Evolutionary conservation across 2,329 filamentous ascomycete genomes (phyloP).

Genomic region (Fusarium torreyae): DNA sequence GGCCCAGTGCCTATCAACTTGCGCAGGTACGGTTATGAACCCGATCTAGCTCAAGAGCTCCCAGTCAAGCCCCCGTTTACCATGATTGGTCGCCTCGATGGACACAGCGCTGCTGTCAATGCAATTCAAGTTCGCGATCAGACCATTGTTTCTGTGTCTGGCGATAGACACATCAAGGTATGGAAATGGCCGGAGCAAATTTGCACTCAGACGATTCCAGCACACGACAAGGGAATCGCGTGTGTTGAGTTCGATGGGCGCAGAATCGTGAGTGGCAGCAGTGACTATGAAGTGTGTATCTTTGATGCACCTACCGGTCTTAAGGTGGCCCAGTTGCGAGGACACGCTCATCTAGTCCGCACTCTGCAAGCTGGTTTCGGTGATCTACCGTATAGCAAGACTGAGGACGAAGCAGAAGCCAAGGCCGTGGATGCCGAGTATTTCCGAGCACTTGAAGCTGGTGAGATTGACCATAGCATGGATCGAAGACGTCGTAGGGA

Average conservation of each 20-base stretch:
- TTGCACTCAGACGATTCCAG: constrained; percentile 83
- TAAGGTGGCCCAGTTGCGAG: constrained; percentile 88
- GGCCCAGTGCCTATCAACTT: constrained; percentile 68
- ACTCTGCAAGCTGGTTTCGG: constrained; percentile 97
- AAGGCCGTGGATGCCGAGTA: constrained; percentile 81
- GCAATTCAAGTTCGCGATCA: constrained; percentile 90
- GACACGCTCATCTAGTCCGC: constrained; percentile 87
- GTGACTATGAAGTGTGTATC: constrained; percentile 95
- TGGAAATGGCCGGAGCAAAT: constrained; percentile 90
- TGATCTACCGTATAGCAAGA: constrained; percentile 84
- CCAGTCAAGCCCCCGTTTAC: constrained; percentile 76
- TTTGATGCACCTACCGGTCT: constrained; percentile 89
- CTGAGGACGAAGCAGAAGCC: constrained; percentile 82
- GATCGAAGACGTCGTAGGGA: constrained; percentile 54
- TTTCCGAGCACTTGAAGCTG: constrained; percentile 71
- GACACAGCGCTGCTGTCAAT: constrained; percentile 93
- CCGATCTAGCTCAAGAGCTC: constrained; percentile 62
- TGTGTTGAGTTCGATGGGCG: constrained; percentile 97
- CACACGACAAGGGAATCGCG: constrained; percentile 95
- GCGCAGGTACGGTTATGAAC: constrained; percentile 69
- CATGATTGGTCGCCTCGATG: constrained; percentile 83
- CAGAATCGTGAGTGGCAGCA: constrained; percentile 94
- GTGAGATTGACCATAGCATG: constrained; percentile 59
- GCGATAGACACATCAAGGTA: constrained; percentile 92
- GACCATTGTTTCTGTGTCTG: constrained; percentile 94